A percentile compares a stretch with the other conserved stretches of the same genome.
phyloP scores from a whole-genome alignment of 73 alveolate genomes.

The Tetrahymena borealis region DNA sequence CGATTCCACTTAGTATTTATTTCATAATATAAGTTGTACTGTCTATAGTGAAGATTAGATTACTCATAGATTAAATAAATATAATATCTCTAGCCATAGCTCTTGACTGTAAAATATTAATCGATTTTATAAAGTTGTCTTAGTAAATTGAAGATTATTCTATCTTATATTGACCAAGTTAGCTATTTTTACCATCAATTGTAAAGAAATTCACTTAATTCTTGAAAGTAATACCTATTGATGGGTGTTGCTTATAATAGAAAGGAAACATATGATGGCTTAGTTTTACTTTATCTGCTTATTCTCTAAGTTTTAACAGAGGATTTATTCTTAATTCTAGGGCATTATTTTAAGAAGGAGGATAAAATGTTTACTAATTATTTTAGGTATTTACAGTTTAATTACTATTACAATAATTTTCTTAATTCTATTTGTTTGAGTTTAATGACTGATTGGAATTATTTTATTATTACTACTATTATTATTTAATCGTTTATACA shows the following conservation, averaged over 20 bases:
- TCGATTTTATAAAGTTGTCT: background rate
- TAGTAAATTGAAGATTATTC: background rate
- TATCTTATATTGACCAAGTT: background rate
- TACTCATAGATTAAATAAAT: background rate
- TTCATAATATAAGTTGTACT: background rate
- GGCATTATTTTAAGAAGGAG: background rate
- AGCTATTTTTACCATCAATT: background rate
- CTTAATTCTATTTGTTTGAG: background rate
- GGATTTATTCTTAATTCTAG: background rate
- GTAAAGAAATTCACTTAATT: background rate
- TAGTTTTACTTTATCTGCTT: background rate
- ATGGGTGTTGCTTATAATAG: background rate
- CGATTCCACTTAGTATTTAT: background rate
- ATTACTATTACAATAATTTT: too few species aligned
- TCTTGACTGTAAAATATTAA: background rate
- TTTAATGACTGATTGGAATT: background rate
- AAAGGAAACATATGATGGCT: background rate
- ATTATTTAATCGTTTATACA: background rate
- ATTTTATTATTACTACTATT: background rate
- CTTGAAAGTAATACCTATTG: background rate
- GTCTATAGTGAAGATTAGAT: background rate
- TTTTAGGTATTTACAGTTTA: too few species aligned
- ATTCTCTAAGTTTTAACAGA: background rate
- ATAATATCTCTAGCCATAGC: background rate
- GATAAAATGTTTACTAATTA: too few species aligned